A percentile compares a stretch with the other conserved stretches of the same genome.
Conservation (phyloP, 2,329 filamentous ascomycete species). For the Penicillium paneum region DNA sequence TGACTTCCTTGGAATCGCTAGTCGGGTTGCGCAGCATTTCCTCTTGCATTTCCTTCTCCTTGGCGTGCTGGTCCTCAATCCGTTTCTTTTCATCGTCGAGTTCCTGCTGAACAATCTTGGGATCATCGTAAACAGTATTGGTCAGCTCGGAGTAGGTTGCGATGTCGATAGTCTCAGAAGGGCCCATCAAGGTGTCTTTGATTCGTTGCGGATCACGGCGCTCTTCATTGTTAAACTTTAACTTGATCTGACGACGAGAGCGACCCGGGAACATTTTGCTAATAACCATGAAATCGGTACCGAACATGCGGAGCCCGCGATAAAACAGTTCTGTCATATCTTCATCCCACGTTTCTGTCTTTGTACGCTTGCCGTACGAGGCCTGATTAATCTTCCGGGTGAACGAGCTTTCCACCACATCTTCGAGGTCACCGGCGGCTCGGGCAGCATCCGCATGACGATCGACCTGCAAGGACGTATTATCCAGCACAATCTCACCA, state of each 20-base stretch:
- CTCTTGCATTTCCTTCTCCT: constrained; percentile 45
- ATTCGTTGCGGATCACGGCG: constrained; percentile 53
- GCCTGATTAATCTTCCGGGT: constrained; percentile 48
- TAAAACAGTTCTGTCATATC: constrained; percentile 62
- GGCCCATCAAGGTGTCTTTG: constrained; percentile 50
- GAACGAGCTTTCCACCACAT: constrained; percentile 47
- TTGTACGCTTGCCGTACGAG: constrained; percentile 50
- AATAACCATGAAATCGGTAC: constrained; percentile 64
- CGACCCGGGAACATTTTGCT: constrained; percentile 59
- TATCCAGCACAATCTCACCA: constrained; percentile 55
- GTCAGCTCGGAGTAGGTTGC: constrained; percentile 47
- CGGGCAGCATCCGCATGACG: constrained; percentile 52
- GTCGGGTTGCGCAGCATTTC: constrained; percentile 43
- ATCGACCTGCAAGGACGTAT: constrained; percentile 53
- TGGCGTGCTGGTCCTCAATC: constrained; percentile 47
- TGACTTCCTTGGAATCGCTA: constrained; percentile 31
- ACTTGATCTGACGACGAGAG: constrained; percentile 60
- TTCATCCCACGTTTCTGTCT: constrained; percentile 55
- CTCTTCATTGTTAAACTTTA: constrained; percentile 63
- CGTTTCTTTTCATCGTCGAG: constrained; percentile 46
- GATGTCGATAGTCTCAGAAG: constrained; percentile 44
- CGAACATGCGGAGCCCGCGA: constrained; percentile 60
- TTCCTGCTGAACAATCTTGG: constrained; percentile 39
- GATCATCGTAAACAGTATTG: constrained; percentile 44
- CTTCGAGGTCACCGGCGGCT: constrained; percentile 47